Base-by-base conservation (phyloP, 352 stramenopile genomes). In the Blastocystis sp. region DNA sequence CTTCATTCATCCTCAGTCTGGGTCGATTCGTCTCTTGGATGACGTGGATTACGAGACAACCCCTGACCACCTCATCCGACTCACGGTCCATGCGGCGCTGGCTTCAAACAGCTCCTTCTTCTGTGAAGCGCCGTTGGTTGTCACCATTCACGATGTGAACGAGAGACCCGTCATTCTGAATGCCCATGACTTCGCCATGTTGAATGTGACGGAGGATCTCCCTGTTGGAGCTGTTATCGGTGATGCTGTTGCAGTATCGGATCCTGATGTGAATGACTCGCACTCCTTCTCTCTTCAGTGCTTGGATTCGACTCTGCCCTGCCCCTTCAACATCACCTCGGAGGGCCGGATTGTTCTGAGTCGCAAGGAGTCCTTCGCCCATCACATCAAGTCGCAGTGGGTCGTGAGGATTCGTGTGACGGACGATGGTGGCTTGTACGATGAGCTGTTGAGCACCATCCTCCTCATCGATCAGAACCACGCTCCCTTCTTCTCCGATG, bases 41-140 rank as follows among this genome's bases (percentile, higher is more conserved):
- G 66, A 77, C 60, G 34, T 77, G 14, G 66, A 77, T 54, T 77
- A 57, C 19, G 66, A 77, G 43, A 77, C 66, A n/a, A 59, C 66
- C 10, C 21, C 60, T 34, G 60, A 77, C 10, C 43, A 40, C 43
- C 34, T 21, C 4, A 45, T 76, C 3, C 34, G 24, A 11, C 34
- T 77, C 66, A 28, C 66, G 19, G 34, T 77, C 3, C 66, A 24
- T 54, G 66, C 45, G 14, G 17, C 21, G 9, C 38, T 54, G 19
- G 19, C 45, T 21, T 19, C 45, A 28, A 77, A 77, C 19, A 57
- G 11, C 24, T 61, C 66, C 19, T 60, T 61, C 34, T 10, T 3
- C 21, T 77, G 66, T 59, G n/a, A 77, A 40, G 34, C 66, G 3
- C 24, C n/a, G 7, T 34, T 77, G 38, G 3, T n/a, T 77, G 11